These are phyloP conservation scores for Populus pruinosa DNA, from an alignment of 345 rosid species.

Conservation along the genomic window DNA sequence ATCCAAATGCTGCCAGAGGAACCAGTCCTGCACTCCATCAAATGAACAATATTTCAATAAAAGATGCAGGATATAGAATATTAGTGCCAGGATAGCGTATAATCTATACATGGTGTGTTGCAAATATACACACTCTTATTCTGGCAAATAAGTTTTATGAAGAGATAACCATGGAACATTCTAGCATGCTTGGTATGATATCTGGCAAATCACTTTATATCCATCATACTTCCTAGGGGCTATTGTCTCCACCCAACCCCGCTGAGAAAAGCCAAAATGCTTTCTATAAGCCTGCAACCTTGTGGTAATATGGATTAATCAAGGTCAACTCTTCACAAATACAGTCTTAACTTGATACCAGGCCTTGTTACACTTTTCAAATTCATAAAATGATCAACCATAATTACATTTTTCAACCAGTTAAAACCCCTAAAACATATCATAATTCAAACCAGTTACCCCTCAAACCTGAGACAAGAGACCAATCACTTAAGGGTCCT, in stretches of 20 bases:
- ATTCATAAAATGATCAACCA: background rate
- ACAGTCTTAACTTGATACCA: background rate
- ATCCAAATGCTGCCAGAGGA: constrained; percentile 89
- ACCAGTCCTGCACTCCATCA: constrained; percentile 51
- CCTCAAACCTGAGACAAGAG: background rate
- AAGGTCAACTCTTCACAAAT: background rate
- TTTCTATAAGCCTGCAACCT: background rate
- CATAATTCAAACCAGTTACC: background rate
- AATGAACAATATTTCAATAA: constrained; percentile 6
- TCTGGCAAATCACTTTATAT: background rate
- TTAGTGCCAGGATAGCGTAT: background rate
- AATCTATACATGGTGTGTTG: background rate
- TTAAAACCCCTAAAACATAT: background rate
- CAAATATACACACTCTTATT: background rate
- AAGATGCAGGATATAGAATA: background rate
- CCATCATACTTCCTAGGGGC: background rate
- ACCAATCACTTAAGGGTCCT: background rate
- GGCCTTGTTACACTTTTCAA: background rate
- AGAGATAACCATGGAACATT: background rate
- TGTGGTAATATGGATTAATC: background rate
- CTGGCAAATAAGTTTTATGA: background rate
- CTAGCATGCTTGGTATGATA: background rate
- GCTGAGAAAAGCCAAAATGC: background rate
- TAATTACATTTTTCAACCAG: background rate
- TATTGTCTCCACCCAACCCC: background rate